Conservation (phyloP, 768 basidiomycete species). For the Leccinum truebloodii region DNA sequence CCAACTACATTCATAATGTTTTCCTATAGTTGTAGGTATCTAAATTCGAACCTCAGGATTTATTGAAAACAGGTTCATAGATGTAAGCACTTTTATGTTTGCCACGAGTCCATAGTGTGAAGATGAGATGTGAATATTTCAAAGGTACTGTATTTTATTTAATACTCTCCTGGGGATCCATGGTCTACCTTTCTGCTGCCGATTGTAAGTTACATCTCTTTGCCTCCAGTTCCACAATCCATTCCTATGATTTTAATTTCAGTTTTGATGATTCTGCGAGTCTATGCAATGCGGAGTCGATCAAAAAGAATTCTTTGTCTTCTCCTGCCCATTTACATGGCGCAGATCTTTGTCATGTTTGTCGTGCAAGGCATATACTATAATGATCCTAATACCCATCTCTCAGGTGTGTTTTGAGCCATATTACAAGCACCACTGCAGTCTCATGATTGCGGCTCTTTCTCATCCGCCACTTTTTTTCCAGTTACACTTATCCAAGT, state of each 20-base stretch:
- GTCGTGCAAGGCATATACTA: constrained; percentile 4
- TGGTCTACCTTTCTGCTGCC: constrained; percentile 9
- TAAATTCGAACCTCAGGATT: not conserved
- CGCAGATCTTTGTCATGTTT: not conserved
- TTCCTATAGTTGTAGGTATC: not conserved
- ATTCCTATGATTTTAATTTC: not conserved
- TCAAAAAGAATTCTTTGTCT: constrained; percentile 7
- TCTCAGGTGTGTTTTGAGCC: constrained; percentile 4
- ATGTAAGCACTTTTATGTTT: constrained; percentile 7
- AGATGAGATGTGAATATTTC: not conserved
- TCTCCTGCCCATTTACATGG: constrained; percentile 7
- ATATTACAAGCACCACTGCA: not conserved
- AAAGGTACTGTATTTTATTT: constrained; percentile 1
- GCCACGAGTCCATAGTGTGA: not conserved
- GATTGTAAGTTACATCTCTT: constrained; percentile 8
- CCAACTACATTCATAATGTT: not conserved
- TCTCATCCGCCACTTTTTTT: not conserved
- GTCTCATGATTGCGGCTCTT: not conserved
- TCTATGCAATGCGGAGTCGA: constrained; percentile 15
- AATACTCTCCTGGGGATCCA: constrained; percentile 1
- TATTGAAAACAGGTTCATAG: constrained; percentile 1
- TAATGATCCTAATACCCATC: constrained; percentile 1
- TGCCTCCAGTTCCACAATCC: too few species aligned
- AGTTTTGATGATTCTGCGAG: constrained; percentile 18
- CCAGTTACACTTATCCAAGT: not conserved